Percentiles rank a stretch among this genome's conserved stretches.
phyloP scores from a whole-genome alignment of 1,284 basidiomycete species.

The Sanghuangporus sanghuang region DNA sequence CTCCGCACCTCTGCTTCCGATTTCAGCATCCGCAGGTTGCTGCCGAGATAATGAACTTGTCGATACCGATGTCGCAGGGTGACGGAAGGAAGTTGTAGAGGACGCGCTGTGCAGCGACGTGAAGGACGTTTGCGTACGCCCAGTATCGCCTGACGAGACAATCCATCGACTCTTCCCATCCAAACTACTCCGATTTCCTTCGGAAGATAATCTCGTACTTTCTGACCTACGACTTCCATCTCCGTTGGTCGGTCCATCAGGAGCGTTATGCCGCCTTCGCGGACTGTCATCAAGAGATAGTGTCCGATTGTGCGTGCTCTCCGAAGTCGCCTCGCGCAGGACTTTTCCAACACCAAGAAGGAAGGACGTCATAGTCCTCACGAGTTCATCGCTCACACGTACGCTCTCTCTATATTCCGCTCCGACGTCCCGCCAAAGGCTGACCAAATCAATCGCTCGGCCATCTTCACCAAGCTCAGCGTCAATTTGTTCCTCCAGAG shows the following conservation, averaged over 20 bases:
- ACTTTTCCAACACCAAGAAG: slow-evolving; percentile 66
- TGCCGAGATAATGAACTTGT: background rate
- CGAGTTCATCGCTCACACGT: slow-evolving; percentile 68
- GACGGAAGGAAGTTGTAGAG: slow-evolving; percentile 9
- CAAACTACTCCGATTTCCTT: slow-evolving; percentile 45
- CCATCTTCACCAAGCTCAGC: slow-evolving; percentile 55
- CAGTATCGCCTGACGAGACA: slow-evolving; percentile 19
- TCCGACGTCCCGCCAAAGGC: slow-evolving; percentile 63
- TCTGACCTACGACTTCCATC: slow-evolving; percentile 26
- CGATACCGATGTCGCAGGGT: background rate
- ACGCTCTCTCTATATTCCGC: slow-evolving; percentile 66
- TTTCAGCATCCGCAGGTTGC: slow-evolving; percentile 2
- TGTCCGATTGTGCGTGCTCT: slow-evolving; percentile 29
- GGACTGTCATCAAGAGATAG: slow-evolving; percentile 38
- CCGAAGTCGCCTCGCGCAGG: slow-evolving; percentile 47
- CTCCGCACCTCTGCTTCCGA: background rate
- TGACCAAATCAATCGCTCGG: slow-evolving; percentile 35
- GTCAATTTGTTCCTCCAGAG: slow-evolving; percentile 66
- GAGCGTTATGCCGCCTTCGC: slow-evolving; percentile 21
- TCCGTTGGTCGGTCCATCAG: slow-evolving; percentile 22
- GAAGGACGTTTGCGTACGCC: slow-evolving; percentile 9
- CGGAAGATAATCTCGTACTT: slow-evolving; percentile 27
- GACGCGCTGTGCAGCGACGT: slow-evolving; percentile 14
- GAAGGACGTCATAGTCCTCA: slow-evolving; percentile 67
- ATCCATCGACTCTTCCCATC: slow-evolving; percentile 60